phyloP scores from a whole-genome alignment of 768 basidiomycete species.

The Coprinopsis marcescibilis region DNA sequence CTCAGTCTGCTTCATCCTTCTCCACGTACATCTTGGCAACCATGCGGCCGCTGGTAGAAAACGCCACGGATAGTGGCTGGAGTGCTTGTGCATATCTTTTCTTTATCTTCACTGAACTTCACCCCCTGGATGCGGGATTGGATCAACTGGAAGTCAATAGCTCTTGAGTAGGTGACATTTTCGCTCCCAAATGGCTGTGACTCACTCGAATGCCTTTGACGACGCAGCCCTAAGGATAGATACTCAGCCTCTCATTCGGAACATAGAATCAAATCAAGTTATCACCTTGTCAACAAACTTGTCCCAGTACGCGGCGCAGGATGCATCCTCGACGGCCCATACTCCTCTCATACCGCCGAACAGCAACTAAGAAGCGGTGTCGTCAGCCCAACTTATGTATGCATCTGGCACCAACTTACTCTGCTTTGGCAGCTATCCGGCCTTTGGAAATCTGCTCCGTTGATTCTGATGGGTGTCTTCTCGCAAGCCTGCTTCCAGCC shows the following conservation, averaged over 20 bases:
- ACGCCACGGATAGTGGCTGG: conserved; percentile 22
- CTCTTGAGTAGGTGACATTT: too few relatives aligned
- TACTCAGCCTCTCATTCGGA: too few relatives aligned
- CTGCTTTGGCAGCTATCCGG: conserved; percentile 24
- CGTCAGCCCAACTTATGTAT: background rate
- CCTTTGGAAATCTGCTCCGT: conserved; percentile 17
- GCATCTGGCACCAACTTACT: conserved; percentile 15
- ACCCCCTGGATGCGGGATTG: conserved; percentile 24
- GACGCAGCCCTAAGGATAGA: conserved; percentile 24
- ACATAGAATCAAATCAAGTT: too few relatives aligned
- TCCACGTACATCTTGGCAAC: conserved; percentile 23
- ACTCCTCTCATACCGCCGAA: conserved; percentile 25
- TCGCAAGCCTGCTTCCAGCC: conserved; percentile 23
- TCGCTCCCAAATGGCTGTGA: conserved; percentile 13
- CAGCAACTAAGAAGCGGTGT: conserved; percentile 18
- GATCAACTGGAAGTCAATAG: conserved; percentile 19
- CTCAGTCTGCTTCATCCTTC: too few relatives aligned
- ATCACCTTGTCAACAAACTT: conserved; percentile 24
- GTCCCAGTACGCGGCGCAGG: conserved; percentile 27
- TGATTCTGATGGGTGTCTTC: conserved; percentile 22
- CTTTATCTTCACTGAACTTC: conserved; percentile 22
- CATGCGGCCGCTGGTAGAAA: conserved; percentile 18
- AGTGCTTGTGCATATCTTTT: conserved; percentile 23
- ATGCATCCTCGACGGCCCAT: conserved; percentile 25
- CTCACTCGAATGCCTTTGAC: conserved; percentile 20